Base-by-base conservation (phyloP, 371 early-diverging fungal genomes). In the Syncephalastrum sp. region DNA sequence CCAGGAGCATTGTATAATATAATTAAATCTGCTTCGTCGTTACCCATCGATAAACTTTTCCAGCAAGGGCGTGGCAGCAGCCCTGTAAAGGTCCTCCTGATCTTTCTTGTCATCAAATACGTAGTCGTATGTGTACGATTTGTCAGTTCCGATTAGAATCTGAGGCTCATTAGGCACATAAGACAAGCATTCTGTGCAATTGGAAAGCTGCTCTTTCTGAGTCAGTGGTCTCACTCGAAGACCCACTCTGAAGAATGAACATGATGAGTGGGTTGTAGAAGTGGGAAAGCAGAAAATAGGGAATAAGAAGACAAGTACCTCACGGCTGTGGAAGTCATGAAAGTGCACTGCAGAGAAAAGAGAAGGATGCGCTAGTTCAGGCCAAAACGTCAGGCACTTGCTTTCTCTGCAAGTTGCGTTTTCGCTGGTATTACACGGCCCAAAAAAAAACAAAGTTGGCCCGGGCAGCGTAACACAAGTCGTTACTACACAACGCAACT, bases 41-140 rank as follows among this genome's bases (percentile, higher is more conserved):
- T 86, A 99, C 71, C 97, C 97, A 54, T 94, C 94, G 42, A 93
- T 63, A 63, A 96, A 94, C 57, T 90, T 87, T 3, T 87, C 83
- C 16, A 98, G 74, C 48, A 97, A 67, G 2, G 89, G 89, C n/a
- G 69, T 68, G 19, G 91, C 90, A 38, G 86, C 82, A 1, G 75
- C 63, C n/a, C 82, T 78, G 75, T 90, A 95, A 10, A 97, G 81
- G 8, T 82, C 62, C 13, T 73, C 55, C 69, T 98, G 98, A n/a
- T 64, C 54, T 13, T 87, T 63, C 19, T 85, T 82, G 8, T 83
- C 75, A 16, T 84, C 85, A 74, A 91, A 97, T 14, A 91, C 92
- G 65, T 89, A 79, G 78, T 98, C 96, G 62, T 87, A 97, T 50
- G 90, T 88, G 69, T 94, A 97, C 7, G 87, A 84, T 57, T 84